These are phyloP conservation scores for Rhizopus arrhizus DNA, from an alignment of 371 early-diverging fungal genomes.

Conservation along the genomic window DNA sequence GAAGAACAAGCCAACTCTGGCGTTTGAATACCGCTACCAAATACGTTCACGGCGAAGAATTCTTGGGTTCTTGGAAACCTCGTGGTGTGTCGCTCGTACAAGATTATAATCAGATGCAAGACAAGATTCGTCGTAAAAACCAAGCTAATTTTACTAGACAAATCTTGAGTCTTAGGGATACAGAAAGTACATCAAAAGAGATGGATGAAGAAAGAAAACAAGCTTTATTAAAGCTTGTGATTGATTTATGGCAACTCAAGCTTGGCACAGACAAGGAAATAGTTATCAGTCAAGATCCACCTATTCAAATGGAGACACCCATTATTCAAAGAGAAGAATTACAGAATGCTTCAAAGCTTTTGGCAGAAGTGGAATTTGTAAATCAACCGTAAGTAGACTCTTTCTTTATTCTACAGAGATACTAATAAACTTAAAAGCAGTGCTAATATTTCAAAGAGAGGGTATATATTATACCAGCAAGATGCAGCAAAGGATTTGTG, in stretches of 20 bases:
- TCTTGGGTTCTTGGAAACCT: conserved; percentile 74
- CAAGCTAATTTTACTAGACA: conserved; percentile 55
- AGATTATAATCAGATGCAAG: conserved; percentile 55
- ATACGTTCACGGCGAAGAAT: conserved; percentile 87
- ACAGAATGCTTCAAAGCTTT: conserved; percentile 38
- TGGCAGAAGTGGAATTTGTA: conserved; percentile 62
- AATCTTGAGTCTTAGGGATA: conserved; percentile 25
- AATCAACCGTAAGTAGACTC: conserved; percentile 51
- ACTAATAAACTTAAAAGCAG: conserved; percentile 26
- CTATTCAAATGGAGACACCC: conserved; percentile 12
- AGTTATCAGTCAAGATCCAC: conserved; percentile 56
- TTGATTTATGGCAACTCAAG: conserved; percentile 55
- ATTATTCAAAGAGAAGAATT: conserved; percentile 23
- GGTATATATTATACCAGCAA: conserved; percentile 66
- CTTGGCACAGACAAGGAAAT: conserved; percentile 57
- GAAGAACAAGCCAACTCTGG: conserved; percentile 69
- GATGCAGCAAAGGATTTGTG: conserved; percentile 65
- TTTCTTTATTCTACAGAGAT: background rate
- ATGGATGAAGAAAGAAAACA: conserved; percentile 16
- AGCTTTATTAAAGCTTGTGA: conserved; percentile 40
- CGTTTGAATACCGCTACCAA: conserved; percentile 72
- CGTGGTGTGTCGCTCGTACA: conserved; percentile 74
- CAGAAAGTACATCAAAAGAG: conserved; percentile 9
- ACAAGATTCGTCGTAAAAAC: conserved; percentile 37
- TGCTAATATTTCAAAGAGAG: conserved; percentile 60